These are phyloP conservation scores for Plasmodium yoelii DNA, from an alignment of 169 alveolate species.

Conservation along the genomic window DNA sequence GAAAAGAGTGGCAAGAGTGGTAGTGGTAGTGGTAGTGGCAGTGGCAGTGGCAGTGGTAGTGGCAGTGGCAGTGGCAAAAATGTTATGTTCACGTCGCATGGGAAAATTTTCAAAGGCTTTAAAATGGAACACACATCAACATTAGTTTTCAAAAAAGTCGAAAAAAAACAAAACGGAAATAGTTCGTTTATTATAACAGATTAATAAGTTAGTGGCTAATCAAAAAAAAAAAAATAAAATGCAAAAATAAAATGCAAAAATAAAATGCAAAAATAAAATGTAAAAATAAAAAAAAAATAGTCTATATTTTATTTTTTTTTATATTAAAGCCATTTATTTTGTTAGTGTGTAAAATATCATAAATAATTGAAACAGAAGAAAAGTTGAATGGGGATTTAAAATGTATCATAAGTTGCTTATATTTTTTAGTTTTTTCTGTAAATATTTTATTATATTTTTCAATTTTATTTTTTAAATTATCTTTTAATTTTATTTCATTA, in stretches of 20 bases:
- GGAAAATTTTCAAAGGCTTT: conserved; percentile 46
- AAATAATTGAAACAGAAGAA: conserved; percentile 41
- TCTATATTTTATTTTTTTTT: no score
- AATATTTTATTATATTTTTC: conserved; percentile 44
- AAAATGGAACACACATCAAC: conserved; percentile 64
- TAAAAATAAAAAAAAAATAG: no score
- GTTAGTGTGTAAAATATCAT: conserved; percentile 32
- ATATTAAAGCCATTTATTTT: conserved; percentile 15
- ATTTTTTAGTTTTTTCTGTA: conserved; percentile 39
- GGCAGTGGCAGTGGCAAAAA: no score
- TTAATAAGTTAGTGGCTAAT: not conserved
- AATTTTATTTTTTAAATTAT: conserved; percentile 33
- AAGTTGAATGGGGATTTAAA: conserved; percentile 52
- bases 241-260: no score
- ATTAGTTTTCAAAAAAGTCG: conserved; percentile 27
- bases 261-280: no score
- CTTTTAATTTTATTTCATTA: conserved; percentile 32
- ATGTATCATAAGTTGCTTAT: conserved; percentile 32
- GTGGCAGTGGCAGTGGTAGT: no score
- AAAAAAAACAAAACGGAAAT: not conserved
- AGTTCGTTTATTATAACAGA: no score
- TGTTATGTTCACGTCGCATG: conserved; percentile 41
- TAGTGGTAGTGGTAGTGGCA: no score
- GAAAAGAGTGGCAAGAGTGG: no score
- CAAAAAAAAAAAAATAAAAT: not conserved